A percentile compares a stretch with the other conserved stretches of the same genome.
phyloP scores from a whole-genome alignment of 495 filamentous ascomycete genomes.

The Penicillium malachiteum region DNA sequence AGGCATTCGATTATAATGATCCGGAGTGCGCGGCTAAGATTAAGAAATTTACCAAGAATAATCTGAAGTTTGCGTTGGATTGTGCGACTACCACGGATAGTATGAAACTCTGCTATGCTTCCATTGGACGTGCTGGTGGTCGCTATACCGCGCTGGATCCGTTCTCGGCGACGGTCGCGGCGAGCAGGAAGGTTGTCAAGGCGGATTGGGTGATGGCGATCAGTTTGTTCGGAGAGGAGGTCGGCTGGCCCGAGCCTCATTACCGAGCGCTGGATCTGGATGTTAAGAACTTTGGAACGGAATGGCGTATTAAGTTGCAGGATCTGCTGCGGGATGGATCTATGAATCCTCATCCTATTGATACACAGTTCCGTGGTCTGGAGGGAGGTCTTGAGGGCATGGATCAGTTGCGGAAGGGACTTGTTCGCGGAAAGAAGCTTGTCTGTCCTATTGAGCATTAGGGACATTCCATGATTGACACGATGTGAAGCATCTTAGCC shows the following conservation, averaged over 20 bases:
- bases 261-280: not conserved
- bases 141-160: not conserved
- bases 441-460: not conserved
- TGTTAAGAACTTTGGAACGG: not conserved
- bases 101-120: not conserved
- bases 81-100: not conserved
- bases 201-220: not conserved
- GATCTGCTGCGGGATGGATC: constrained; percentile 64
- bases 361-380: not conserved
- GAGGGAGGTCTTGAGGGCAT: not conserved
- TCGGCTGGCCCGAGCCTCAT: not conserved
- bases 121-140: not conserved
- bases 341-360: not conserved
- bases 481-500: too few relatives aligned
- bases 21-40: not conserved
- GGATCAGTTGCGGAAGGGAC: not conserved
- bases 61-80: not conserved
- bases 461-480: too few relatives aligned
- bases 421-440: not conserved
- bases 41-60: not conserved
- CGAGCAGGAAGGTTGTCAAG: not conserved
- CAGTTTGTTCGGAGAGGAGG: not conserved
- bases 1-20: constrained; percentile 27
- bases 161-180: not conserved
- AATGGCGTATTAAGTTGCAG: constrained; percentile 74